A percentile compares a stretch with the other conserved stretches of the same genome.
These are phyloP conservation scores for Xylaria arbuscula DNA, from an alignment of 2,329 filamentous ascomycete species.

Conservation along the genomic window DNA sequence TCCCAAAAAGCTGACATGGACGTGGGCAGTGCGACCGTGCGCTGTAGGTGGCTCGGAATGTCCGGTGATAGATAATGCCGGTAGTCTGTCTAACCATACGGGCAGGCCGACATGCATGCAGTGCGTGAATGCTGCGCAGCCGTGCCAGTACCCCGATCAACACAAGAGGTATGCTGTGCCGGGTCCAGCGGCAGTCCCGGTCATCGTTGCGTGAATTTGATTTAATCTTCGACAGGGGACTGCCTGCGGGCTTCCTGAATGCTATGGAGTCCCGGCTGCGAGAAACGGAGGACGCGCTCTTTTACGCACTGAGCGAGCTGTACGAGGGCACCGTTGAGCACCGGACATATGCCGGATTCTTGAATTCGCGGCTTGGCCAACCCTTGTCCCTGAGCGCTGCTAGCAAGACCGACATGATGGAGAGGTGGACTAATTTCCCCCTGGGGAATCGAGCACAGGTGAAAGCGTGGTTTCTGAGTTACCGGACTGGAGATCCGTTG, in stretches of 20 bases:
- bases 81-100: neutral
- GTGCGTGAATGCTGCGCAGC: slow-evolving; percentile 9
- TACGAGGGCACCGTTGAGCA: slow-evolving; percentile 13
- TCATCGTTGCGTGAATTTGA: neutral
- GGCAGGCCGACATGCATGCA: slow-evolving; percentile 16
- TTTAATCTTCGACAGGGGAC: neutral
- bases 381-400: neutral
- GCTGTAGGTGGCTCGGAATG: neutral
- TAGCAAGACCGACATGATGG: slow-evolving; percentile 15
- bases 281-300: slow-evolving; percentile 14
- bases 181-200: neutral
- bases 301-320: slow-evolving; percentile 17
- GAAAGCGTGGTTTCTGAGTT: slow-evolving; percentile 11
- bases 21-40: slow-evolving; percentile 2
- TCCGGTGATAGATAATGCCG: neutral
- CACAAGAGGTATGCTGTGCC: slow-evolving; percentile 2
- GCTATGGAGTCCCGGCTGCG: slow-evolving; percentile 16
- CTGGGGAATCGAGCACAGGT: slow-evolving; percentile 4
- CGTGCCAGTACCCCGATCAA: slow-evolving; percentile 20
- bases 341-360: slow-evolving; percentile 2
- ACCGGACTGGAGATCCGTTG: neutral
- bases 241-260: slow-evolving; percentile 16
- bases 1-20: neutral
- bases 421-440: slow-evolving; percentile 7
- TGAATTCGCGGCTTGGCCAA: neutral